A percentile compares a stretch with the other conserved stretches of the same genome.
phyloP scores from a whole-genome alignment of 2,329 filamentous ascomycete species.

The Hyphodiscus sp. region DNA sequence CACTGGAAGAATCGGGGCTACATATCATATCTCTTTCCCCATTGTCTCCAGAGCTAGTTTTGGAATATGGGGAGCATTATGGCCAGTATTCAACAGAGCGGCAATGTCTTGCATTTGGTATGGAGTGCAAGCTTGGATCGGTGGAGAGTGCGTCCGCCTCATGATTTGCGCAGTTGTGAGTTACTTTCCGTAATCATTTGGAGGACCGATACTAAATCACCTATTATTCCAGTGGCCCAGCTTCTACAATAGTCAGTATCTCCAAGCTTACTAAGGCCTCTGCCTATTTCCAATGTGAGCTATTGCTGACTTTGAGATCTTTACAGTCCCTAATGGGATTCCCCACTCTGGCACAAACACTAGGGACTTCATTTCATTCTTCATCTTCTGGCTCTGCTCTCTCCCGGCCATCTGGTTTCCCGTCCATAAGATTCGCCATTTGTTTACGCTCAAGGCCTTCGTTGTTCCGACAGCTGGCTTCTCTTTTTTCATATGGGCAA shows the following conservation, averaged over 20 bases:
- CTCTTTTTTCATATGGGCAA: slow-evolving; percentile 81
- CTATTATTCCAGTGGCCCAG: not conserved
- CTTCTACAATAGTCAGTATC: not conserved
- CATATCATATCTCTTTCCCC: slow-evolving; percentile 85
- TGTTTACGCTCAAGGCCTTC: slow-evolving; percentile 86
- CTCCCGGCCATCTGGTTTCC: slow-evolving; percentile 85
- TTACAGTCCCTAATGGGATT: slow-evolving; percentile 57
- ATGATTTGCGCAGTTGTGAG: slow-evolving; percentile 71
- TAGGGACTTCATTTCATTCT: slow-evolving; percentile 71
- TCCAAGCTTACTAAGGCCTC: not conserved
- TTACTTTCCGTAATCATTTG: not conserved
- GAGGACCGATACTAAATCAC: not conserved
- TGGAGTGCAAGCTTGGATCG: slow-evolving; percentile 79
- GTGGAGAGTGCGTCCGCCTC: slow-evolving; percentile 75
- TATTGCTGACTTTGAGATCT: not conserved
- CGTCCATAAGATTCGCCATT: slow-evolving; percentile 78
- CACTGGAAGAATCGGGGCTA: slow-evolving; percentile 78
- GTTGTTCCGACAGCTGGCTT: slow-evolving; percentile 79
- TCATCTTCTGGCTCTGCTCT: slow-evolving; percentile 78
- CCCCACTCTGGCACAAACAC: slow-evolving; percentile 65
- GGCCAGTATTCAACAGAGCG: slow-evolving; percentile 86
- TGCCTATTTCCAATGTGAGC: not conserved
- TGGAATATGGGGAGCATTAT: slow-evolving; percentile 82
- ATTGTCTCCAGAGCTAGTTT: slow-evolving; percentile 73
- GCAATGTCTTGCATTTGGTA: slow-evolving; percentile 81